These are phyloP conservation scores for Podila horticola DNA, from an alignment of 192 early-diverging fungal genomes.

Conservation along the genomic window DNA sequence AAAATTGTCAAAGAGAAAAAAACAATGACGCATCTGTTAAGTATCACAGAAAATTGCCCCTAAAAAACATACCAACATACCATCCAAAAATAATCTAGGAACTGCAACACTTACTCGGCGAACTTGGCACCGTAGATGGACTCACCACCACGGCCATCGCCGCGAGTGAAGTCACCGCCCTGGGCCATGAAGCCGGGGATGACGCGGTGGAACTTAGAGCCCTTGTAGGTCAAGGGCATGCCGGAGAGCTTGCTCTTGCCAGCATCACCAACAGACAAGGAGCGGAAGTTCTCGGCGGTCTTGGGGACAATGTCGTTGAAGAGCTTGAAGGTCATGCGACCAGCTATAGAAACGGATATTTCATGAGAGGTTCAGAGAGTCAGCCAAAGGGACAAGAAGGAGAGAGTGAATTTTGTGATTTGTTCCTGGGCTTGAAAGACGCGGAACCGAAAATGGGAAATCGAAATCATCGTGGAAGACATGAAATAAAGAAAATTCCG, in stretches of 20 bases:
- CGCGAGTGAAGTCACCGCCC: slow-evolving; percentile 66
- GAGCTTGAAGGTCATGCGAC: slow-evolving; percentile 71
- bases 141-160: slow-evolving; percentile 81
- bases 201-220: slow-evolving; percentile 65
- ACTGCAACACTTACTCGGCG: slow-evolving; percentile 65
- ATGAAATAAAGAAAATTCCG: background rate
- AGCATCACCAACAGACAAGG: slow-evolving; percentile 72
- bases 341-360: slow-evolving; percentile 27
- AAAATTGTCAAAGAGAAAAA: slow-evolving; percentile 3
- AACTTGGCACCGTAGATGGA: slow-evolving; percentile 91
- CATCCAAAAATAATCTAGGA: background rate
- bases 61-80: too few species aligned
- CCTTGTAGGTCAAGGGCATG: slow-evolving; percentile 71
- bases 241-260: slow-evolving; percentile 63
- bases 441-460: too few species aligned
- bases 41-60: background rate
- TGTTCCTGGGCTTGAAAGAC: too few species aligned
- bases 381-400: background rate
- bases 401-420: background rate
- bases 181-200: slow-evolving; percentile 71
- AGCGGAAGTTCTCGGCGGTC: slow-evolving; percentile 96
- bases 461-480: background rate
- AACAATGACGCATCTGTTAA: background rate
- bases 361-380: background rate
- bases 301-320: slow-evolving; percentile 87